phyloP scores from a whole-genome alignment of 2,329 filamentous ascomycete species.

The Diaporthe aspalathi region DNA sequence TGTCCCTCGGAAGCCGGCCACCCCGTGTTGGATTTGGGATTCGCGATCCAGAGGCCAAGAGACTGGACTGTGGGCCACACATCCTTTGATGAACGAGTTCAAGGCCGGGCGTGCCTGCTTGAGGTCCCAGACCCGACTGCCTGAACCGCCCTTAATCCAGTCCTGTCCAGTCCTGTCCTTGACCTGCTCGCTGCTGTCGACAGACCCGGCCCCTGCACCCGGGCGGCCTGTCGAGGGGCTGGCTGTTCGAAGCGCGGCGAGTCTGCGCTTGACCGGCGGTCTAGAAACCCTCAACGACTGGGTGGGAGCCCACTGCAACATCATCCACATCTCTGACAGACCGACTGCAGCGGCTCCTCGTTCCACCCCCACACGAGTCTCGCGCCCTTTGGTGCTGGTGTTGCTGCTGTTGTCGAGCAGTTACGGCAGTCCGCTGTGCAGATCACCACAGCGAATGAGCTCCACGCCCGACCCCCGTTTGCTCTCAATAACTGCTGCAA shows the following conservation, averaged over 20 bases:
- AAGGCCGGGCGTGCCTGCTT: conserved; percentile 3
- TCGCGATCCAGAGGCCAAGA: conserved; percentile 17
- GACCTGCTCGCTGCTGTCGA: conserved; percentile 1
- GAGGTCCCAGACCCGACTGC: neutral
- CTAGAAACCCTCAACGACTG: conserved; percentile 9
- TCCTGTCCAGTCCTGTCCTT: neutral
- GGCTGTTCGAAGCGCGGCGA: conserved; percentile 14
- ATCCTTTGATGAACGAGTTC: conserved; percentile 9
- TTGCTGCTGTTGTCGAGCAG: conserved; percentile 13
- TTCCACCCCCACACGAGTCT: conserved; percentile 23
- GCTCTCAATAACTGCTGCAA: conserved; percentile 18
- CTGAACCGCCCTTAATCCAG: conserved; percentile 2
- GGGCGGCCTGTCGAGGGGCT: conserved; percentile 9
- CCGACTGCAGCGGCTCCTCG: conserved; percentile 30
- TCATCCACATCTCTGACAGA: conserved; percentile 30
- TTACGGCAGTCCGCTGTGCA: conserved; percentile 13
- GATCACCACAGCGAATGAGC: conserved; percentile 35
- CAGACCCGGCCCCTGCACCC: conserved; percentile 15
- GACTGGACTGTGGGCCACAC: neutral
- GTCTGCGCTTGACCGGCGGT: conserved; percentile 18
- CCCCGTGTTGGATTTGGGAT: conserved; percentile 16
- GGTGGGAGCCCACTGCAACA: conserved; percentile 31
- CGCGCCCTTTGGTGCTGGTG: conserved; percentile 25
- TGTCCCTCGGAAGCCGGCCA: conserved; percentile 12
- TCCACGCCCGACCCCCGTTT: conserved; percentile 30